Percentiles rank a stretch among this genome's conserved stretches.
Conservation (phyloP, 352 stramenopile species). For the Globisporangium yorkense region DNA sequence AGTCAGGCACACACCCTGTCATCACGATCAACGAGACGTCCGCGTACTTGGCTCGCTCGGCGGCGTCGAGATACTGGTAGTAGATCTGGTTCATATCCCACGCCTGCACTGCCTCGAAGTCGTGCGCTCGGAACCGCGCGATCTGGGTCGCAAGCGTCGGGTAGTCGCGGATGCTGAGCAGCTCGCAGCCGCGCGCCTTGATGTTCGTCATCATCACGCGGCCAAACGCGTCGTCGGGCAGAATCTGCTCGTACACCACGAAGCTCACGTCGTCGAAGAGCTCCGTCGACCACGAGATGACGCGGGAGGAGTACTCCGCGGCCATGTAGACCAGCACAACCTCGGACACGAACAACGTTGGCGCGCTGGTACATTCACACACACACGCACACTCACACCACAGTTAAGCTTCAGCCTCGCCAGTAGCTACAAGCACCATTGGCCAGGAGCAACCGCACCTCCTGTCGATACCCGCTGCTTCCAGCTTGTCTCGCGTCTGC, state of each 20-base stretch:
- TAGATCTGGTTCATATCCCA: constrained; percentile 92
- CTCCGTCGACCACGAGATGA: constrained; percentile 61
- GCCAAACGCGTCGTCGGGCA: constrained; percentile 86
- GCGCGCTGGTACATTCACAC: constrained; percentile 14
- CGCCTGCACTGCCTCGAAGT: constrained; percentile 68
- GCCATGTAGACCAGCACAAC: constrained; percentile 92
- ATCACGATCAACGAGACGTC: not conserved
- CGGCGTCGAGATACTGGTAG: constrained; percentile 77
- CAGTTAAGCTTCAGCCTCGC: too few relatives aligned
- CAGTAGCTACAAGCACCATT: not conserved
- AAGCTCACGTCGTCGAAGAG: constrained; percentile 79
- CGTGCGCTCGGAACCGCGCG: constrained; percentile 57
- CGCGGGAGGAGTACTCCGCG: constrained; percentile 60
- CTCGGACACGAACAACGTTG: constrained; percentile 86
- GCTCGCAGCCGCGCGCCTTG: constrained; percentile 81
- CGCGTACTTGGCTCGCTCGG: constrained; percentile 61
- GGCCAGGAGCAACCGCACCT: constrained; percentile 14
- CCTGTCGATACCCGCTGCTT: constrained; percentile 44
- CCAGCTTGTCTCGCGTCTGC: constrained; percentile 45
- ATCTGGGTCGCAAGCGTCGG: constrained; percentile 72
- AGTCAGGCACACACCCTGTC: not conserved
- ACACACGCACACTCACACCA: not conserved
- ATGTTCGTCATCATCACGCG: constrained; percentile 90
- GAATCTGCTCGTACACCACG: constrained; percentile 89
- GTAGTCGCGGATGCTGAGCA: constrained; percentile 82